phyloP scores from a whole-genome alignment of 495 filamentous ascomycete species.

The Daldinia bambusicola region DNA sequence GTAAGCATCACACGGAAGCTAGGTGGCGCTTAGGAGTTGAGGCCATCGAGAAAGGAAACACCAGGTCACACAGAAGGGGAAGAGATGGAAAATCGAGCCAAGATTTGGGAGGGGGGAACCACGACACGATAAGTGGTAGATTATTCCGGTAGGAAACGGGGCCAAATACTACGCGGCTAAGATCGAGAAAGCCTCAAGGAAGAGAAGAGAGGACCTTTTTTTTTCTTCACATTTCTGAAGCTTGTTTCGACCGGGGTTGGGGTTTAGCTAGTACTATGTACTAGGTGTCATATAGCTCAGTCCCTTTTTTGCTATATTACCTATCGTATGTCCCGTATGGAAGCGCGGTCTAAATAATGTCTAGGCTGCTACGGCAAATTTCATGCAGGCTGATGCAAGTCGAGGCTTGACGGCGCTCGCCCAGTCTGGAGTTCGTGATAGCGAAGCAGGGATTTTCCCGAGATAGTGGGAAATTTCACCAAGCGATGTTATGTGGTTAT shows the following conservation, averaged over 20 bases:
- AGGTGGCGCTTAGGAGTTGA: slow-evolving; percentile 40
- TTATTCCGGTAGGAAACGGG: slow-evolving; percentile 19
- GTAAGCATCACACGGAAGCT: slow-evolving; percentile 41
- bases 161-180: slow-evolving; percentile 34
- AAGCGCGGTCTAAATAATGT: neutral
- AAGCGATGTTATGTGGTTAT: neutral
- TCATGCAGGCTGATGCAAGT: slow-evolving; percentile 36
- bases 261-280: neutral
- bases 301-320: neutral
- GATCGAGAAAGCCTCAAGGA: slow-evolving; percentile 26
- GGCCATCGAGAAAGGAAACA: slow-evolving; percentile 39
- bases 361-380: slow-evolving; percentile 11
- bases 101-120: slow-evolving; percentile 12
- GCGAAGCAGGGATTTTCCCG: slow-evolving; percentile 5
- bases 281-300: slow-evolving; percentile 9
- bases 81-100: slow-evolving; percentile 19
- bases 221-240: slow-evolving; percentile 34
- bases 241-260: slow-evolving; percentile 46
- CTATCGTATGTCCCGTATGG: no score
- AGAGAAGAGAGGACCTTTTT: slow-evolving; percentile 27
- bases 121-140: slow-evolving; percentile 26
- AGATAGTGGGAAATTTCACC: slow-evolving; percentile 12
- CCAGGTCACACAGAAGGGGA: slow-evolving; percentile 7
- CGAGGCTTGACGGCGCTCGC: slow-evolving; percentile 20
- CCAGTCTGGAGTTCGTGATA: slow-evolving; percentile 10